Conservation (phyloP, 768 basidiomycete species). For the Phlebiopsis gigantea region DNA sequence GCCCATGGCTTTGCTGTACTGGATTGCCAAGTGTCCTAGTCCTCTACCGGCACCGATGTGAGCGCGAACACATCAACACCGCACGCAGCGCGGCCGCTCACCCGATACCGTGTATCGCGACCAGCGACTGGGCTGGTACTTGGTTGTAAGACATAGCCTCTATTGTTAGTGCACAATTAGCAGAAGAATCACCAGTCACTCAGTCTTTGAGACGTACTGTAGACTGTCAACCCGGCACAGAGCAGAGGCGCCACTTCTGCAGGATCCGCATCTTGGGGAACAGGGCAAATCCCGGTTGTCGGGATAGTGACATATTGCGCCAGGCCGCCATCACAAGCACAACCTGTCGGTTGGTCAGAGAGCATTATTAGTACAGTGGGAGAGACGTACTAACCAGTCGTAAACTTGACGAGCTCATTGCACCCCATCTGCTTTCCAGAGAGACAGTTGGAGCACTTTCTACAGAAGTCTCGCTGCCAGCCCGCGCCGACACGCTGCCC, state of each 20-base stretch:
- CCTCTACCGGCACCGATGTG: constrained; percentile 12
- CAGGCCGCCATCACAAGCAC: constrained; percentile 23
- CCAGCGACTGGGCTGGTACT: constrained; percentile 22
- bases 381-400: neutral
- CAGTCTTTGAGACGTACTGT: constrained; percentile 24
- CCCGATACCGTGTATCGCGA: constrained; percentile 35
- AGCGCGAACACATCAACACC: neutral
- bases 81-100: constrained; percentile 4
- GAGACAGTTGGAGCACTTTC: constrained; percentile 21
- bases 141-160: neutral
- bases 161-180: neutral
- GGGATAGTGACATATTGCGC: constrained; percentile 23
- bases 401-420: constrained; percentile 18
- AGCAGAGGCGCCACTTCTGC: constrained; percentile 26
- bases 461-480: constrained; percentile 27
- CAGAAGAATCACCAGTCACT: no score
- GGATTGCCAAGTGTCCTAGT: constrained; percentile 31
- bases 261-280: constrained; percentile 22
- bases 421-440: constrained; percentile 23
- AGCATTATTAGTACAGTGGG: neutral
- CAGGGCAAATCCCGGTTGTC: constrained; percentile 19
- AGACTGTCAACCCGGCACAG: constrained; percentile 34
- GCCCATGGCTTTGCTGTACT: constrained; percentile 32
- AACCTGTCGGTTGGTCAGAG: constrained; percentile 11
- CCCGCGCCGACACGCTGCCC: constrained; percentile 27